phyloP scores from a whole-genome alignment of 345 rosid genomes.

The Cardamine resedifolia region DNA sequence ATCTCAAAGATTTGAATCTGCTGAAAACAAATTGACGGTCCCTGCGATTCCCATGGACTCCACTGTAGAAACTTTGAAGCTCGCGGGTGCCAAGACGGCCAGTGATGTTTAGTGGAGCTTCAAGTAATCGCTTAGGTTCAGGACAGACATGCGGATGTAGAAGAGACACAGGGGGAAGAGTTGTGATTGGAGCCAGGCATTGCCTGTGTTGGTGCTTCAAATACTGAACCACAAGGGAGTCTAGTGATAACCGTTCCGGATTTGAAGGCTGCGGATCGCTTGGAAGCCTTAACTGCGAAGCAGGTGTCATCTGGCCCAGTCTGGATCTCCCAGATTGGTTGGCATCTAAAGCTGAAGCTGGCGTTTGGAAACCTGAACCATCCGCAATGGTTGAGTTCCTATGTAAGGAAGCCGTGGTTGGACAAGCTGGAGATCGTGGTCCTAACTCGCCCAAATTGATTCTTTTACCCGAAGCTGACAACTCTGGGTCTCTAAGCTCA shows the following conservation, averaged over 20 bases:
- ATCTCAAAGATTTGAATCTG: constrained; percentile 92
- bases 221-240: constrained; percentile 87
- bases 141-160: constrained; percentile 95
- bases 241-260: constrained; percentile 77
- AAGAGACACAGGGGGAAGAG: constrained; percentile 95
- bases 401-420: constrained; percentile 54
- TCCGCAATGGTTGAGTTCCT: constrained; percentile 48
- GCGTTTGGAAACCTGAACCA: constrained; percentile 56
- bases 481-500: constrained; percentile 64
- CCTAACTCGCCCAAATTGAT: constrained; percentile 69
- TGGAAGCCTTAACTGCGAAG: constrained; percentile 49
- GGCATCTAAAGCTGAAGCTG: constrained; percentile 52
- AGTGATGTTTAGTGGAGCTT: constrained; percentile 86
- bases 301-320: constrained; percentile 47
- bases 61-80: constrained; percentile 69
- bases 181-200: constrained; percentile 97
- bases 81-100: constrained; percentile 87
- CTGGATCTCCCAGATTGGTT: constrained; percentile 50
- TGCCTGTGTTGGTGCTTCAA: constrained; percentile 98
- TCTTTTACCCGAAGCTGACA: constrained; percentile 62
- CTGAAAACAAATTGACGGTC: constrained; percentile 96
- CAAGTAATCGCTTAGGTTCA: constrained; percentile 87
- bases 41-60: constrained; percentile 90
- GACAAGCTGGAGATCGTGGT: constrained; percentile 57
- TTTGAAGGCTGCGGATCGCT: constrained; percentile 61